Evolutionary conservation across 441 rosid genomes (phyloP), one percentile per base, ranked within the genome.

Genomic region (Erysimum pusillum): DNA sequence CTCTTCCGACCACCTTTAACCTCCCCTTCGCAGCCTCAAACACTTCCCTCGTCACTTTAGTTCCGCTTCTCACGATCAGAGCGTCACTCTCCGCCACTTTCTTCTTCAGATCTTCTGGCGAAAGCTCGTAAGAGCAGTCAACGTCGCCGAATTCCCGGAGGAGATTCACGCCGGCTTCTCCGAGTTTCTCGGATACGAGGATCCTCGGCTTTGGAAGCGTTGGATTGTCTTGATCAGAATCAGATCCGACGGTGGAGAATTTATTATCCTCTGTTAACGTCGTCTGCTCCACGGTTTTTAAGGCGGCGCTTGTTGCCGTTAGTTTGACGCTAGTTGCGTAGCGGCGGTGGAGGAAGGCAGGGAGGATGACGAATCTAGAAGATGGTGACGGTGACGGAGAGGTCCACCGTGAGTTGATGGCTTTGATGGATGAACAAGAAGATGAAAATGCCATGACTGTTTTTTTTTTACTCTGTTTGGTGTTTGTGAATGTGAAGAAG

Each of bases 41-140:
- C 71, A 89, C 90, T 71, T 86, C 81, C 31, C 93, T 74, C 4
- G 87, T 86, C 74, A 89, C 93, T 80, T 87, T 89, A 34, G 93
- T 89, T n/a, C 91, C 89, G 45, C 93, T 89, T 79, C 93, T 82
- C 58, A 89, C 91, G 69, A 89, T 89, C 85, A 89, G 59, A 46
- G 93, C 91, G 28, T 89, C 89, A 67, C 82, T 84, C 58, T 49
- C 60, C 6, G 83, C 73, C 62, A 89, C 87, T 81, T 76, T 89
- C 63, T 74, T 79, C 63, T 84, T 77, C 14, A 89, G 84, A 48
- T 83, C 80, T 34, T 87, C 85, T 0, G 79, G 87, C 0, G 88
- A 83, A 11, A 89, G 84, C 28, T 81, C 85, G 81, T 87, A 86
- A 17, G 80, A 80, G 81, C 93, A 89, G 67, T 87, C 88, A 44